A percentile compares a stretch with the other conserved stretches of the same genome.
Conservation (phyloP, 495 filamentous ascomycete genomes). For the Lophiostoma macrostomum region DNA sequence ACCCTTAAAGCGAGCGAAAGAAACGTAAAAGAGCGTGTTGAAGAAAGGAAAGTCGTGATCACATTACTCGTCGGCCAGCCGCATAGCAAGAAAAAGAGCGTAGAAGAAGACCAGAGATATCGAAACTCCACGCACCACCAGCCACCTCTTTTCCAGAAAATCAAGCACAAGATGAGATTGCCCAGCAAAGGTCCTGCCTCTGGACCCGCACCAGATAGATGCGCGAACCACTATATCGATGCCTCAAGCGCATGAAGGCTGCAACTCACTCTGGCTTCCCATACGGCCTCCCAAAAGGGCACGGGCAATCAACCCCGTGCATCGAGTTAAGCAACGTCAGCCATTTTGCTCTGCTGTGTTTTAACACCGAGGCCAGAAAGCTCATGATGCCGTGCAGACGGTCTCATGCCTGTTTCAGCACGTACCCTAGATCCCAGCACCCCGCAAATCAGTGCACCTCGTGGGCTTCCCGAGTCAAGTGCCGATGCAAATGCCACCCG, state of each 20-base stretch:
- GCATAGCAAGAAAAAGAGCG: too few species aligned
- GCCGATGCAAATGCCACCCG: slow-evolving; percentile 1
- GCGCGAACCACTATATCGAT: not conserved
- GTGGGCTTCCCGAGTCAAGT: slow-evolving; percentile 5
- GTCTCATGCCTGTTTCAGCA: slow-evolving; percentile 17
- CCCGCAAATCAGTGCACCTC: slow-evolving; percentile 7
- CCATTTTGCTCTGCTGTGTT: not conserved
- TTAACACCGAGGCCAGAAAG: not conserved
- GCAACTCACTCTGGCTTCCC: not conserved
- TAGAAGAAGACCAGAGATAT: too few species aligned
- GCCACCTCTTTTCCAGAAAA: too few species aligned
- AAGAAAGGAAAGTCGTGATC: too few species aligned
- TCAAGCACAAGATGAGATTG: too few species aligned
- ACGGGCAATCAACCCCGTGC: not conserved
- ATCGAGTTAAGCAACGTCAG: not conserved
- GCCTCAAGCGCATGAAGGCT: not conserved
- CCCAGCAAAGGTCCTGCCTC: not conserved
- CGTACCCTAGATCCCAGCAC: slow-evolving; percentile 4
- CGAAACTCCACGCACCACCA: too few species aligned
- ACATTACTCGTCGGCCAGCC: too few species aligned
- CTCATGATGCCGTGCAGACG: not conserved
- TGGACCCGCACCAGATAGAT: not conserved
- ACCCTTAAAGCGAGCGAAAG: too few species aligned
- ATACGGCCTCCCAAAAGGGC: not conserved
- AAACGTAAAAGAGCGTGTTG: too few species aligned